phyloP scores from a whole-genome alignment of 495 filamentous ascomycete genomes.

The Neurospora pannonica region DNA sequence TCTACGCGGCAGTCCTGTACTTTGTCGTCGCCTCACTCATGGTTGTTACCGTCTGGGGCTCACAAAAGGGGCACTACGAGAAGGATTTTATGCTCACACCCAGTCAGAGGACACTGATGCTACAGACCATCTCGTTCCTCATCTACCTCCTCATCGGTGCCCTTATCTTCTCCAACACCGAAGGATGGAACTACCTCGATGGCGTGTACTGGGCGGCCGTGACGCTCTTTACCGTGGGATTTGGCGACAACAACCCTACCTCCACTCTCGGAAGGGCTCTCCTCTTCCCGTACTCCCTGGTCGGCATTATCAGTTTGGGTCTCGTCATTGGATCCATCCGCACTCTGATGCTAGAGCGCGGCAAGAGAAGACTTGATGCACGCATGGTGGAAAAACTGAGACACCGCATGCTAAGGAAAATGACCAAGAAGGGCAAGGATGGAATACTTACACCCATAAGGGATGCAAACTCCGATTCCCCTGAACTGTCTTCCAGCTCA shows the following conservation, averaged over 20 bases:
- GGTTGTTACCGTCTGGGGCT: slow-evolving; percentile 58
- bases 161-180: slow-evolving; percentile 58
- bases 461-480: slow-evolving; percentile 7
- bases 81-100: slow-evolving; percentile 63
- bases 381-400: slow-evolving; percentile 64
- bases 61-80: slow-evolving; percentile 50
- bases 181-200: slow-evolving; percentile 72
- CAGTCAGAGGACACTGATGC: slow-evolving; percentile 74
- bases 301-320: slow-evolving; percentile 76
- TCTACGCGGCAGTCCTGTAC: slow-evolving; percentile 68
- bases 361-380: slow-evolving; percentile 57
- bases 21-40: slow-evolving; percentile 65
- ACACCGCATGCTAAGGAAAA: slow-evolving; percentile 39
- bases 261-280: slow-evolving; percentile 51
- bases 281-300: slow-evolving; percentile 69
- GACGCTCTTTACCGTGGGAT: slow-evolving; percentile 76
- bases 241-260: slow-evolving; percentile 57
- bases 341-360: slow-evolving; percentile 68
- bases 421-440: slow-evolving; percentile 38
- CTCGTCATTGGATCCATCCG: slow-evolving; percentile 77
- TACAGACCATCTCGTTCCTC: slow-evolving; percentile 74
- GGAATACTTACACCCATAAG: slow-evolving; percentile 42
- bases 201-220: slow-evolving; percentile 76
- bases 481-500: not conserved
- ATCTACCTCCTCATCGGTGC: slow-evolving; percentile 69